phyloP scores from a whole-genome alignment of 768 basidiomycete genomes.

The Suillus subaureus region DNA sequence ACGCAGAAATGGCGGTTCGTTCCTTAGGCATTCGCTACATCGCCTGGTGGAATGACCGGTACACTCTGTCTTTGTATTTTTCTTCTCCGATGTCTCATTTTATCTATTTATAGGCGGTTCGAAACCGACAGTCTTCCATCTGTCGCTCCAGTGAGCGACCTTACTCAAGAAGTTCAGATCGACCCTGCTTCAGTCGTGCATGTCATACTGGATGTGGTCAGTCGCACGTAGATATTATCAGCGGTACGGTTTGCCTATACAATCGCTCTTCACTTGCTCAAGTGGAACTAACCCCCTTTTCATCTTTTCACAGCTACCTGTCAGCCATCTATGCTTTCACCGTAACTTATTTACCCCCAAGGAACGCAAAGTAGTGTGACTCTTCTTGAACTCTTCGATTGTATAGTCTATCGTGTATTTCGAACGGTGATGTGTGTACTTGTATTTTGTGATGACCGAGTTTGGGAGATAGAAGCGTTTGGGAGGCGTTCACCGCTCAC shows the following conservation, averaged over 20 bases:
- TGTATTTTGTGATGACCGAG: too few relatives aligned
- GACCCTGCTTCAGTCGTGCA: conserved; percentile 44
- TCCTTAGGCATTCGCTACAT: conserved; percentile 58
- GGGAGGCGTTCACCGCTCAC: too few relatives aligned
- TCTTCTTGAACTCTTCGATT: background rate
- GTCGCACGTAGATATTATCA: background rate
- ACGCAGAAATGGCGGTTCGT: conserved; percentile 56
- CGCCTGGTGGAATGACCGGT: conserved; percentile 54
- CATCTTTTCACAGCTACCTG: background rate
- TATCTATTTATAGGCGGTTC: conserved; percentile 37
- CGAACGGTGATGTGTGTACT: background rate
- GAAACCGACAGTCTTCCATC: conserved; percentile 36
- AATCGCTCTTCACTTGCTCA: background rate
- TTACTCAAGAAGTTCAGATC: conserved; percentile 34
- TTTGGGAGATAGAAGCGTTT: too few relatives aligned
- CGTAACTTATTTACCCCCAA: background rate
- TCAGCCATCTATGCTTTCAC: too few relatives aligned
- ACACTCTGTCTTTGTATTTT: conserved; percentile 15
- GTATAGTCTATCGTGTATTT: too few relatives aligned
- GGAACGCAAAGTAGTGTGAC: background rate
- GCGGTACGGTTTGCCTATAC: background rate
- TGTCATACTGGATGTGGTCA: conserved; percentile 28
- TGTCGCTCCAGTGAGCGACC: conserved; percentile 27
- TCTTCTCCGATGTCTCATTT: conserved; percentile 1
- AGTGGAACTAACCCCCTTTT: background rate